phyloP scores from a whole-genome alignment of 768 basidiomycete species.

The Pholiota molesta region DNA sequence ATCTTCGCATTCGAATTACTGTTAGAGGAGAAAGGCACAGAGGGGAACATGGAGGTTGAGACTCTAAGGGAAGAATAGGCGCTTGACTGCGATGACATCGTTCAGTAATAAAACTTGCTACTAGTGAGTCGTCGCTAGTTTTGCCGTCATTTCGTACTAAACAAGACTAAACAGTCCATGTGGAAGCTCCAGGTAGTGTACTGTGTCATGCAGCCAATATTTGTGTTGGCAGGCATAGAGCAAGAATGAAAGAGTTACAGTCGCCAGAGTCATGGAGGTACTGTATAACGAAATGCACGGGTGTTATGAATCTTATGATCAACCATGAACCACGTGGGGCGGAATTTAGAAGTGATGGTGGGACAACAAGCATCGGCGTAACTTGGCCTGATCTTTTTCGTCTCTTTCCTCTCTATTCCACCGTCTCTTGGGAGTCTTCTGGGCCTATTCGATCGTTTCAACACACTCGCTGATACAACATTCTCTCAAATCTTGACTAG shows the following conservation, averaged over 20 bases:
- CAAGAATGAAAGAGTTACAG: too few relatives aligned
- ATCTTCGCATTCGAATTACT: constrained; percentile 28
- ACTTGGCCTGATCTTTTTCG: neutral
- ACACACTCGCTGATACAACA: constrained; percentile 8
- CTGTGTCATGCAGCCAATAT: too few relatives aligned
- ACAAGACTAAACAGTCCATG: too few relatives aligned
- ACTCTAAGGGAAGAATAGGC: too few relatives aligned
- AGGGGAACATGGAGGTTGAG: neutral
- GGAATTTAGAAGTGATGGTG: neutral
- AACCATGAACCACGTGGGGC: constrained; percentile 1
- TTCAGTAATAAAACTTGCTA: neutral
- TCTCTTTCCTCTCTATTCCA: neutral
- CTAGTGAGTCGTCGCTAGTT: neutral
- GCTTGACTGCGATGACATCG: too few relatives aligned
- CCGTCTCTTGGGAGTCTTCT: neutral
- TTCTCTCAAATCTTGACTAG: neutral
- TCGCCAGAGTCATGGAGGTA: too few relatives aligned
- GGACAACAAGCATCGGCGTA: constrained; percentile 4
- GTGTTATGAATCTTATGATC: neutral
- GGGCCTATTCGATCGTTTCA: neutral
- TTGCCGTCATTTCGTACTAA: neutral
- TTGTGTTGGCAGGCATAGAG: too few relatives aligned
- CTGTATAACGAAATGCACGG: too few relatives aligned
- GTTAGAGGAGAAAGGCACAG: neutral
- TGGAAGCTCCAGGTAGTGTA: neutral